phyloP scores from a whole-genome alignment of 768 basidiomycete species.

The Mycena alexandri region DNA sequence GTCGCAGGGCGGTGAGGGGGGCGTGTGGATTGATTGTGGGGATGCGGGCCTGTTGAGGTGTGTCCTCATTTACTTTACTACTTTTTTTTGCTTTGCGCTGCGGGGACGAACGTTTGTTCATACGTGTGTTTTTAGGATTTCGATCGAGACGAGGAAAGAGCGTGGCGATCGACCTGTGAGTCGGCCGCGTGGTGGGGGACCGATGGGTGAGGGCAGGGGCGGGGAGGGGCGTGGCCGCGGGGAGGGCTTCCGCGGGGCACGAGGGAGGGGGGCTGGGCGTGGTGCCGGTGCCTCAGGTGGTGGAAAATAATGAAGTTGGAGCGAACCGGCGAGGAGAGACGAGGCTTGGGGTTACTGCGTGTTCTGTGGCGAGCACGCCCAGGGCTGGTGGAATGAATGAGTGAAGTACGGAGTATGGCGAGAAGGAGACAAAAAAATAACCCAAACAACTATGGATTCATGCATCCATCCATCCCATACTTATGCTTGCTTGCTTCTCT shows the following conservation, averaged over 20 bases:
- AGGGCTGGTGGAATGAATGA: slow-evolving; percentile 5
- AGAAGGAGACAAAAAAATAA: slow-evolving; percentile 15
- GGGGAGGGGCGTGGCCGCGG: slow-evolving; percentile 56
- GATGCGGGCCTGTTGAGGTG: slow-evolving; percentile 51
- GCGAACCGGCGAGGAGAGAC: neutral
- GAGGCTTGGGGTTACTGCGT: slow-evolving; percentile 19
- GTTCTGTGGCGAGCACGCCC: slow-evolving; percentile 15
- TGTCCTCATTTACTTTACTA: neutral
- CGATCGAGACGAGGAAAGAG: slow-evolving; percentile 93
- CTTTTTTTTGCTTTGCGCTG: neutral
- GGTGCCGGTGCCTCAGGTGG: slow-evolving; percentile 24
- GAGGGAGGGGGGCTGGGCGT: slow-evolving; percentile 40
- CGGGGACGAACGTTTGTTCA: slow-evolving; percentile 11
- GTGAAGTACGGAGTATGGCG: slow-evolving; percentile 5
- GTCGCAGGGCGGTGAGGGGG: slow-evolving; percentile 88
- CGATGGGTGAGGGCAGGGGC: slow-evolving; percentile 65
- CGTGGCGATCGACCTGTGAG: slow-evolving; percentile 81
- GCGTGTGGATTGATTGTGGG: slow-evolving; percentile 79
- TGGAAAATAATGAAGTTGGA: slow-evolving; percentile 31
- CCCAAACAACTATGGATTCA: slow-evolving; percentile 3
- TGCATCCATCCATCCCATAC: slow-evolving; percentile 1
- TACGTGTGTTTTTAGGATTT: slow-evolving; percentile 61
- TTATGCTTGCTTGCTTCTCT: slow-evolving; percentile 7
- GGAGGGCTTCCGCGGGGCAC: slow-evolving; percentile 40
- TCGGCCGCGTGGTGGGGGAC: slow-evolving; percentile 72